These are phyloP conservation scores for Arthromyces matolae DNA, from an alignment of 768 basidiomycete genomes.

Conservation along the genomic window DNA sequence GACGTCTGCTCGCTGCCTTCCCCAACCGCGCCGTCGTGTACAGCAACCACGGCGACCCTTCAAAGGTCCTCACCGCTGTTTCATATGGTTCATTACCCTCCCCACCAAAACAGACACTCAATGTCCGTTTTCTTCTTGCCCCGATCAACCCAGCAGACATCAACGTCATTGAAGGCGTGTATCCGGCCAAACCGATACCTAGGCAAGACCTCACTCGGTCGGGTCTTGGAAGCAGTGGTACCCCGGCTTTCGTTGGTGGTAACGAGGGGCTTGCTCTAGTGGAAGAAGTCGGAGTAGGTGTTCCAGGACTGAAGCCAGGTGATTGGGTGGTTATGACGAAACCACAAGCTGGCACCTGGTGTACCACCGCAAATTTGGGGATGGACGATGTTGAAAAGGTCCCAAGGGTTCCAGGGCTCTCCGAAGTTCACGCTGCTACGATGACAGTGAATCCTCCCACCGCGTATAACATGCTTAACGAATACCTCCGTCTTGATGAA, in stretches of 20 bases:
- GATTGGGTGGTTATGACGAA: slow-evolving; percentile 77
- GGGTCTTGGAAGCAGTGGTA: slow-evolving; percentile 27
- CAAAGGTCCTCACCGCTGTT: slow-evolving; percentile 51
- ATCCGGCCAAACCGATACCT: slow-evolving; percentile 58
- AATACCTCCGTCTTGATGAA: slow-evolving; percentile 57
- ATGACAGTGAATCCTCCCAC: slow-evolving; percentile 83
- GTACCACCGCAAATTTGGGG: slow-evolving; percentile 49
- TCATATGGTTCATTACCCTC: slow-evolving; percentile 49
- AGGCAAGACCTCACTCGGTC: slow-evolving; percentile 31
- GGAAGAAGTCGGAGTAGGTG: slow-evolving; percentile 53
- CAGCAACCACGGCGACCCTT: slow-evolving; percentile 54
- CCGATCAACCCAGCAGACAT: slow-evolving; percentile 82
- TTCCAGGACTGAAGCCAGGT: slow-evolving; percentile 42
- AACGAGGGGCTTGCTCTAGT: slow-evolving; percentile 77
- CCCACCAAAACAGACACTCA: slow-evolving; percentile 55
- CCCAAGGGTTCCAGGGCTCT: slow-evolving; percentile 43
- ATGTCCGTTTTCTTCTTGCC: slow-evolving; percentile 63
- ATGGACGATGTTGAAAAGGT: slow-evolving; percentile 59
- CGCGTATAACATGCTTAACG: slow-evolving; percentile 77
- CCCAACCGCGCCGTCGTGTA: slow-evolving; percentile 67
- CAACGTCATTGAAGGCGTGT: slow-evolving; percentile 81
- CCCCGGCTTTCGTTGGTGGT: slow-evolving; percentile 58
- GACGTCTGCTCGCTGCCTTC: slow-evolving; percentile 10
- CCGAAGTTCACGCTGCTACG: slow-evolving; percentile 67
- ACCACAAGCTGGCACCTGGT: slow-evolving; percentile 76